Evolutionary conservation across 2,329 filamentous ascomycete species (phyloP), one percentile per base, ranked within the genome.

Genomic region (Talaromyces albobiverticillius): DNA sequence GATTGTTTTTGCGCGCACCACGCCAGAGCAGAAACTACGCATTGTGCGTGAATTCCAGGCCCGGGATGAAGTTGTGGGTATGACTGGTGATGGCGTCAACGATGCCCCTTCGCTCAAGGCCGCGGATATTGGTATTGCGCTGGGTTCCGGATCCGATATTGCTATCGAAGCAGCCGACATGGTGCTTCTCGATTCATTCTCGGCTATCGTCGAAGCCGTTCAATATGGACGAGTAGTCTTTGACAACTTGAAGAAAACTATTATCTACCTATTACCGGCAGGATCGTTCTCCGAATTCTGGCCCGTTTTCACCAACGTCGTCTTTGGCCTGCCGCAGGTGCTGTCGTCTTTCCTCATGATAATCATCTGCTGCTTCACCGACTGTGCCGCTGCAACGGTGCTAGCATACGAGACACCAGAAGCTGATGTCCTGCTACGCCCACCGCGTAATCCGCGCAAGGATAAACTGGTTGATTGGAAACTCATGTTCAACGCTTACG

Each of bases 401-500:
- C 78, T 93, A 7, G 88, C 88, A 0, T 91, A 89, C 64, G 89
- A 93, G 65, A 80, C 84, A 43, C 87, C 88, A 1, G 89, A 93
- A 68, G 85, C 86, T 0, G 88, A 92, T 60, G 82, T 92, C 0
- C 79, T 93, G 8, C 75, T 83, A 25, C 84, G 87, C 3, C 82
- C 80, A 47, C 88, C 88, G 0, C 81, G 89, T 38, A 82, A 86
- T 58, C 79, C 84, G 2, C 85, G 83, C 63, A 85, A 82, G 50
- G 87, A 90, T 64, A 82, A 84, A 0, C 81, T 93, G 1, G 88
- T 93, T 18, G 81, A 91, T 68, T 86, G 83, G 77, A 82, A 85
- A 62, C 79, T 93, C 14, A 81, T 92, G 34, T 68, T 89, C 1
- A 86, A 92, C 57, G 80, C 86, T 0, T 93, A 93, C 65, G 85